These are phyloP conservation scores for Phytophthora cryptogea DNA, from an alignment of 352 stramenopile species.

Conservation along the genomic window DNA sequence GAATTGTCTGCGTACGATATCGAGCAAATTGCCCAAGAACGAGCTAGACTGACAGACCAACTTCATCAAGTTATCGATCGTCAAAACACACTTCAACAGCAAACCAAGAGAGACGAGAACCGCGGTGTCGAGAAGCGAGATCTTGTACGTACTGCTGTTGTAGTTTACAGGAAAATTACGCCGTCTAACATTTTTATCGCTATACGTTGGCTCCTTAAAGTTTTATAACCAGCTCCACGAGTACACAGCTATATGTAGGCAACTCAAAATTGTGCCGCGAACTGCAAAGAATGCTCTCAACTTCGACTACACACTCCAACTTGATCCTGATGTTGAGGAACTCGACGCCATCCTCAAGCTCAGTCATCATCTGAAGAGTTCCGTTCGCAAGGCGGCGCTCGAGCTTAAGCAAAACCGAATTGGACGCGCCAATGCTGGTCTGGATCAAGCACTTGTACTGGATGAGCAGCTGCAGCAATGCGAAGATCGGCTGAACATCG, in stretches of 20 bases:
- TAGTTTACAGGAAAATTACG: neutral
- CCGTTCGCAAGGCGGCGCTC: slow-evolving; percentile 55
- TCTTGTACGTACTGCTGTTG: slow-evolving; percentile 38
- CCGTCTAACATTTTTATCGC: slow-evolving; percentile 3
- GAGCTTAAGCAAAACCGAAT: slow-evolving; percentile 71
- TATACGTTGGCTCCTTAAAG: slow-evolving; percentile 25
- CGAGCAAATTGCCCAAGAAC: slow-evolving; percentile 72
- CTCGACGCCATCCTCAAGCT: slow-evolving; percentile 58
- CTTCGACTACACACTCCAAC: slow-evolving; percentile 74
- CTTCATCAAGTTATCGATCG: slow-evolving; percentile 64
- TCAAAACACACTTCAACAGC: slow-evolving; percentile 61
- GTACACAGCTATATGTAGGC: slow-evolving; percentile 80
- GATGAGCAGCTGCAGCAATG: slow-evolving; percentile 59
- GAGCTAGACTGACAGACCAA: slow-evolving; percentile 73
- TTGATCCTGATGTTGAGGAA: slow-evolving; percentile 68
- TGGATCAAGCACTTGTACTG: slow-evolving; percentile 63
- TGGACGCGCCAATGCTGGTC: slow-evolving; percentile 52
- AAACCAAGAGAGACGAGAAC: slow-evolving; percentile 71
- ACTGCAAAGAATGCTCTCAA: slow-evolving; percentile 83
- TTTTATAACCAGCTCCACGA: slow-evolving; percentile 66
- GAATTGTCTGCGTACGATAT: slow-evolving; percentile 81
- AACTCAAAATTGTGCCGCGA: slow-evolving; percentile 88
- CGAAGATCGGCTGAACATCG: slow-evolving; percentile 53
- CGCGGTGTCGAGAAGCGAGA: slow-evolving; percentile 70
- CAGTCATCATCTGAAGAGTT: slow-evolving; percentile 66